Percentiles rank a stretch among this genome's conserved stretches.
Evolutionary conservation across 2,329 filamentous ascomycete genomes (phyloP).

Genomic region (Cladophialophora exuberans): DNA sequence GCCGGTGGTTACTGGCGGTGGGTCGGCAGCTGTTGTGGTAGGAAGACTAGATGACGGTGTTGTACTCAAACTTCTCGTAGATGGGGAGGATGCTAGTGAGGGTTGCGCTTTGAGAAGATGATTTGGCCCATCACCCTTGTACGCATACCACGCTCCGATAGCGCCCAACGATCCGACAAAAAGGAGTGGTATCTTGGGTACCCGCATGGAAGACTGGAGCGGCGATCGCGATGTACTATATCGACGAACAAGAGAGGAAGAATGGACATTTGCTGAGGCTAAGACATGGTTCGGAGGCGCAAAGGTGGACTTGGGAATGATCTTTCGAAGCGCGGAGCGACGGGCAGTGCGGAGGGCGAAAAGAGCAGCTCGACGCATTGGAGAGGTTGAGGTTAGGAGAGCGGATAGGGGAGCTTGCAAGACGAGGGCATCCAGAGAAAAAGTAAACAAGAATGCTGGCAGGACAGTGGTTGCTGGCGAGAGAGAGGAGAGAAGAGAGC

Average conservation of each 20-base stretch:
- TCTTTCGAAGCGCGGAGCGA: slow-evolving; percentile 49
- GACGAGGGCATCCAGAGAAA: slow-evolving; percentile 15
- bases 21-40: slow-evolving; percentile 31
- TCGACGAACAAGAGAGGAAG: slow-evolving; percentile 38
- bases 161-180: slow-evolving; percentile 52
- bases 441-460: too few relatives aligned
- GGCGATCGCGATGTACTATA: slow-evolving; percentile 42
- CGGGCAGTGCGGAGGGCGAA: slow-evolving; percentile 53
- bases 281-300: slow-evolving; percentile 44
- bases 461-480: too few relatives aligned
- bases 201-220: slow-evolving; percentile 52
- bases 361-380: slow-evolving; percentile 53
- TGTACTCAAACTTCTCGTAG: slow-evolving; percentile 26
- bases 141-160: slow-evolving; percentile 54
- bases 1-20: slow-evolving; percentile 42
- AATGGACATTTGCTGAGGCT: slow-evolving; percentile 36
- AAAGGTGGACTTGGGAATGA: slow-evolving; percentile 37
- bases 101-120: slow-evolving; percentile 25
- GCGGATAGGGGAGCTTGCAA: slow-evolving; percentile 1
- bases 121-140: slow-evolving; percentile 42
- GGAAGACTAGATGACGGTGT: slow-evolving; percentile 19
- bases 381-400: slow-evolving; percentile 26
- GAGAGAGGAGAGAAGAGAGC: too few relatives aligned
- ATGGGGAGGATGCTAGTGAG: slow-evolving; percentile 29
- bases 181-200: slow-evolving; percentile 52